Conservation (phyloP, 2,329 filamentous ascomycete species). For the Fusarium sp. region DNA sequence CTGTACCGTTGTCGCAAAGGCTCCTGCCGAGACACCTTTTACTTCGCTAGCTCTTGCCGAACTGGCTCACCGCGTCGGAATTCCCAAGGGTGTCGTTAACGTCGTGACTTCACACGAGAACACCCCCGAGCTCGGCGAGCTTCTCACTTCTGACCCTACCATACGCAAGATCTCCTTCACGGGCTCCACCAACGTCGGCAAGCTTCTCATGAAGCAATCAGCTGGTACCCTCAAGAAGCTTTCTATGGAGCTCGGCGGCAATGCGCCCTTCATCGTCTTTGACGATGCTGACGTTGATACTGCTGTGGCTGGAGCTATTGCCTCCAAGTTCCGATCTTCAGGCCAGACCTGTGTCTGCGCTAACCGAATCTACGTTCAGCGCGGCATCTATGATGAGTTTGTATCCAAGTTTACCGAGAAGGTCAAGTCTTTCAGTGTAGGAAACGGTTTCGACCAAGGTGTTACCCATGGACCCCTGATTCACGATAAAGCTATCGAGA, state of each 20-base stretch:
- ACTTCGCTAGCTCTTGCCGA: slow-evolving; percentile 90
- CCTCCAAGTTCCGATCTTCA: slow-evolving; percentile 92
- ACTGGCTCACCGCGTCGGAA: slow-evolving; percentile 85
- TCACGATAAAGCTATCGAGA: slow-evolving; percentile 82
- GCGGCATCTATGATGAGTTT: slow-evolving; percentile 82
- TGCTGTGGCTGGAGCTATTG: slow-evolving; percentile 84
- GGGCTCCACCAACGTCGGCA: slow-evolving; percentile 77
- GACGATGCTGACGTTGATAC: slow-evolving; percentile 91
- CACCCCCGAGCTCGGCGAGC: slow-evolving; percentile 81
- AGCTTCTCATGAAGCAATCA: slow-evolving; percentile 89
- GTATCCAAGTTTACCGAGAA: slow-evolving; percentile 75
- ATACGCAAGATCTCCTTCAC: slow-evolving; percentile 96
- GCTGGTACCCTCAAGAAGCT: slow-evolving; percentile 84
- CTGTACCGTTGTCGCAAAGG: slow-evolving; percentile 93
- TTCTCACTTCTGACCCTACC: slow-evolving; percentile 76
- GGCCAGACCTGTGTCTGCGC: slow-evolving; percentile 96
- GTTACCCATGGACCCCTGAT: slow-evolving; percentile 87
- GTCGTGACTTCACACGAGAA: slow-evolving; percentile 84
- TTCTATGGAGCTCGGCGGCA: slow-evolving; percentile 93
- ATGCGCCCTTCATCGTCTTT: slow-evolving; percentile 96
- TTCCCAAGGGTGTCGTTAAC: slow-evolving; percentile 92
- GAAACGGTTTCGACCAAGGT: slow-evolving; percentile 76
- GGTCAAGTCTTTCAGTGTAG: slow-evolving; percentile 80
- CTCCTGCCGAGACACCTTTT: slow-evolving; percentile 91
- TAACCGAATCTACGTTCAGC: slow-evolving; percentile 85